Conservation (phyloP, 306 rosid species). For the Cyclanthera cordifolia region DNA sequence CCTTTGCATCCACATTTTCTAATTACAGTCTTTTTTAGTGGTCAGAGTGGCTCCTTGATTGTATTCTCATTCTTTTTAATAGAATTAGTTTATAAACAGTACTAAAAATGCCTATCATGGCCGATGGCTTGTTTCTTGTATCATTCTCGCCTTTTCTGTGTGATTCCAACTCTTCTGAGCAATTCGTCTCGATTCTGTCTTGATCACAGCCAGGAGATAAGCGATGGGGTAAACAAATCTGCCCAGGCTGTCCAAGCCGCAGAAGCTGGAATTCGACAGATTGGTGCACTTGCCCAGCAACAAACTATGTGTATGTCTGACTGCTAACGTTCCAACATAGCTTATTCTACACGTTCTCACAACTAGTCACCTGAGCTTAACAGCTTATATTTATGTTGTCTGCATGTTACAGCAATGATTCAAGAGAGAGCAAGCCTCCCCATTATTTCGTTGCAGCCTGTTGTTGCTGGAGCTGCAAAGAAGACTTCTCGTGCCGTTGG, state of each 20-base stretch:
- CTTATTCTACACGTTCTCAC: not conserved
- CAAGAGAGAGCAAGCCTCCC: slow-evolving; percentile 88
- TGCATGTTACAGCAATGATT: slow-evolving; percentile 61
- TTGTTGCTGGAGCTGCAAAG: slow-evolving; percentile 80
- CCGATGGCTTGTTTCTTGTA: not conserved
- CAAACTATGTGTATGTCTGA: slow-evolving; percentile 67
- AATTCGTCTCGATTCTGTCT: slow-evolving; percentile 4
- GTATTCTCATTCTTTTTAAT: not conserved
- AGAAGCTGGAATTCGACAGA: slow-evolving; percentile 71
- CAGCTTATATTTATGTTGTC: not conserved
- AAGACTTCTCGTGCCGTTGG: slow-evolving; percentile 83
- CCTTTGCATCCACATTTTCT: not conserved
- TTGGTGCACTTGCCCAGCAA: slow-evolving; percentile 65
- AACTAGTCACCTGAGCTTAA: not conserved
- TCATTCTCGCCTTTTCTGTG: not conserved
- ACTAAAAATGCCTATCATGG: not conserved
- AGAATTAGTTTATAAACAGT: not conserved
- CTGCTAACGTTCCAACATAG: not conserved
- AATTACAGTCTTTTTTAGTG: not conserved
- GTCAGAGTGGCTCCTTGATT: not conserved
- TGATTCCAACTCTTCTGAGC: not conserved
- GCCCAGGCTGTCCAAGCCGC: slow-evolving; percentile 88
- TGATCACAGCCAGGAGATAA: slow-evolving; percentile 69
- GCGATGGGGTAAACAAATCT: slow-evolving; percentile 81
- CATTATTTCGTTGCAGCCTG: slow-evolving; percentile 63